phyloP scores from a whole-genome alignment of 768 basidiomycete genomes.

The Cystobasidium onofrii region DNA sequence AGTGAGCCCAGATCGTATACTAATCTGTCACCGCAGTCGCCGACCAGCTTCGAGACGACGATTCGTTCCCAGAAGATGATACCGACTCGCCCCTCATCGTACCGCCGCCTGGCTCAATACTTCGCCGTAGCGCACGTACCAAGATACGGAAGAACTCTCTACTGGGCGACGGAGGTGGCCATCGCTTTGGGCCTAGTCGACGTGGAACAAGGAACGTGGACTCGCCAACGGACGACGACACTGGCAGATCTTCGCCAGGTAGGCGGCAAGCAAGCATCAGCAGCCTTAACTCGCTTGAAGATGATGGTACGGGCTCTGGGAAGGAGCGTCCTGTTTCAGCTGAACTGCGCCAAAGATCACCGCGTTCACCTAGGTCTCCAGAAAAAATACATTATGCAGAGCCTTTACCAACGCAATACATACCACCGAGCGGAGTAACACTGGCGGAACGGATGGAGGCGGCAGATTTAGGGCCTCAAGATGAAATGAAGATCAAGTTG shows the following conservation, averaged over 20 bases:
- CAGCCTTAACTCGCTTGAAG: not conserved
- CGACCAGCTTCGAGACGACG: slow-evolving; percentile 18
- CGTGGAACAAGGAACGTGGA: not conserved
- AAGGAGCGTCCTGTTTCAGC: not conserved
- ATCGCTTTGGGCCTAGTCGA: slow-evolving; percentile 50
- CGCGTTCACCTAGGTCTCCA: not conserved
- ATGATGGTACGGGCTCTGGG: not conserved
- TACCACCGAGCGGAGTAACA: not conserved
- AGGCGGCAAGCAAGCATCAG: slow-evolving; percentile 1
- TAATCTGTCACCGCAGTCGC: slow-evolving; percentile 21
- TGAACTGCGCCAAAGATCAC: not conserved
- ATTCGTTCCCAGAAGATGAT: slow-evolving; percentile 55
- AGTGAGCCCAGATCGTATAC: slow-evolving; percentile 34
- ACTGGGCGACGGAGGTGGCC: slow-evolving; percentile 68
- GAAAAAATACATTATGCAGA: not conserved
- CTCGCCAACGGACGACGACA: not conserved
- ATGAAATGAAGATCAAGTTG: not conserved
- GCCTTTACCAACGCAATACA: not conserved
- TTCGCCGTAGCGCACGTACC: slow-evolving; percentile 84
- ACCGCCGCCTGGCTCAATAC: slow-evolving; percentile 72
- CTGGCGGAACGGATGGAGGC: not conserved
- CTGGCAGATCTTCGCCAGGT: not conserved
- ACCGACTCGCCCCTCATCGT: slow-evolving; percentile 84
- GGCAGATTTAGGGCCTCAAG: not conserved
- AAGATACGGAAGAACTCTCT: slow-evolving; percentile 82